Evolutionary conservation across 805 yeast genomes (phyloP).

Genomic region (Hanseniaspora taiwanica): DNA sequence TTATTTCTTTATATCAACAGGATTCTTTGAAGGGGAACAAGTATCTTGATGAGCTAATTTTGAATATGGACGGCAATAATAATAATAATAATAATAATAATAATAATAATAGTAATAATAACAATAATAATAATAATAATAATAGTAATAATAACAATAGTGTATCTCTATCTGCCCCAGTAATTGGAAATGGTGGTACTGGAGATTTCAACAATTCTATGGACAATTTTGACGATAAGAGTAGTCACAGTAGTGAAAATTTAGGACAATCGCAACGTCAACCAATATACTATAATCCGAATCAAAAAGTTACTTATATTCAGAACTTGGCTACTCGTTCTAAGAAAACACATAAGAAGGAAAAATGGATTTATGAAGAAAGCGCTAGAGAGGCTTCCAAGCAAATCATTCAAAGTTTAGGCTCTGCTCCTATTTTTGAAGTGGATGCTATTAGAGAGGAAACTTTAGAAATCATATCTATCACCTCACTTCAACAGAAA

Average conservation of each 20-base stretch:
- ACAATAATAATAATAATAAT: constrained; percentile 6
- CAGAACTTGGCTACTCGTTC: constrained; percentile 75
- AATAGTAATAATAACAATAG: too few species aligned
- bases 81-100: background rate
- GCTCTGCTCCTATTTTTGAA: constrained; percentile 58
- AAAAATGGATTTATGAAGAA: constrained; percentile 65
- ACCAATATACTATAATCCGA: constrained; percentile 18
- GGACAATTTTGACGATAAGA: constrained; percentile 11
- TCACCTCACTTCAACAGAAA: constrained; percentile 58
- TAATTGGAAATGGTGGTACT: too few species aligned
- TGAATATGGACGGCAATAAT: background rate
- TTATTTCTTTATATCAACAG: constrained; percentile 31
- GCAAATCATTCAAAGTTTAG: constrained; percentile 37
- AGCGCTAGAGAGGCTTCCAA: constrained; percentile 52
- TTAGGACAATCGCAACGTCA: constrained; percentile 13
- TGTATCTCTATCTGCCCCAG: too few species aligned
- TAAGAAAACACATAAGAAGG: constrained; percentile 60
- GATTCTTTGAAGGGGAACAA: constrained; percentile 4
- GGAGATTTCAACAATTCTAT: constrained; percentile 7
- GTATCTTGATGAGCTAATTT: background rate
- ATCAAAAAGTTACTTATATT: constrained; percentile 50
- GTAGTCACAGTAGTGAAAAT: constrained; percentile 13
- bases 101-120: constrained; percentile 1
- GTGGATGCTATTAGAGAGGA: constrained; percentile 73
- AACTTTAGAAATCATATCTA: constrained; percentile 67